A percentile compares a stretch with the other conserved stretches of the same genome.
Evolutionary conservation across 371 early-diverging fungal species (phyloP).

Genomic region (Zychaea mexicana): DNA sequence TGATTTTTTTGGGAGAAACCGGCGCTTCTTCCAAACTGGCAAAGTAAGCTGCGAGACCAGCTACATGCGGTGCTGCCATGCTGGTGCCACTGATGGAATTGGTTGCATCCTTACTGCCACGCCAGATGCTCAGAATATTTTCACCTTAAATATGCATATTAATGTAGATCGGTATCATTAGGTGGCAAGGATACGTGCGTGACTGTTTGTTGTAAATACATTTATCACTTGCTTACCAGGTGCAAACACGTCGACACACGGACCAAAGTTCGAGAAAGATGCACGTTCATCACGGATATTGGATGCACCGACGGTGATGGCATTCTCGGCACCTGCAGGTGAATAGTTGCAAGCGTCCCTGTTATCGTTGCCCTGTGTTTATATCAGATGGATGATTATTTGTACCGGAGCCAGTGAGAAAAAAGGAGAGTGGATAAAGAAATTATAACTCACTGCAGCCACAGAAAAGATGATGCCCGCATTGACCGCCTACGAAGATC

Average conservation of each 20-base stretch:
- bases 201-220: constrained; percentile 51
- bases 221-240: constrained; percentile 97
- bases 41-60: constrained; percentile 94
- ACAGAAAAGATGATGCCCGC: constrained; percentile 92
- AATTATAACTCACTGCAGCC: constrained; percentile 72
- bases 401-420: constrained; percentile 52
- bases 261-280: constrained; percentile 92
- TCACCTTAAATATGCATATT: constrained; percentile 33
- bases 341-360: constrained; percentile 95
- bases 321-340: constrained; percentile 89
- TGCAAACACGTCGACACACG: constrained; percentile 94
- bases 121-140: constrained; percentile 87
- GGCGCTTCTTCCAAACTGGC: constrained; percentile 60
- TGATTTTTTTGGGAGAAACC: constrained; percentile 67
- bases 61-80: constrained; percentile 89
- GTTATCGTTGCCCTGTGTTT: constrained; percentile 96
- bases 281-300: constrained; percentile 84
- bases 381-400: background rate
- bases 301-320: constrained; percentile 97
- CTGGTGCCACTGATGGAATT: constrained; percentile 97
- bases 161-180: too few relatives aligned
- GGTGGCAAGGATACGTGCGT: background rate
- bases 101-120: constrained; percentile 70
- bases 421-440: constrained; percentile 76
- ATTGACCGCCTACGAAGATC: constrained; percentile 15